Conservation (phyloP, 345 rosid genomes). For the Raphanus sativus region DNA sequence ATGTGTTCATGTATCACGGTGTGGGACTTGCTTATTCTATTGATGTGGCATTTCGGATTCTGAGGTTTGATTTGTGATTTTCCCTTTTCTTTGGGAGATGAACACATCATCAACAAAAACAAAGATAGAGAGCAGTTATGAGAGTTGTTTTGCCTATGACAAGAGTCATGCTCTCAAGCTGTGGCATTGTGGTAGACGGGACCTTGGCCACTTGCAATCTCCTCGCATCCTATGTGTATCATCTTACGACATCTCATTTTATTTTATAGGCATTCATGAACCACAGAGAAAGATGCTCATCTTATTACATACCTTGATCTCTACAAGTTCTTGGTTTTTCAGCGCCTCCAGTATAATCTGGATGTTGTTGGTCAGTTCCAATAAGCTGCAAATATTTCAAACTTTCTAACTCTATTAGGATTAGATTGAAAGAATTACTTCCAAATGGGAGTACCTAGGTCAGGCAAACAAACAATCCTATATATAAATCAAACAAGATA, state of each 20-base stretch:
- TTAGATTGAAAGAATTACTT: neutral
- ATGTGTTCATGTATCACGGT: neutral
- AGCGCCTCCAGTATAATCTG: neutral
- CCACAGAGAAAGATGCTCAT: neutral
- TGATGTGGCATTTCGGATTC: neutral
- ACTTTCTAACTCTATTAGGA: neutral
- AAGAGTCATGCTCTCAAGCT: neutral
- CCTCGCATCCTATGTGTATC: neutral
- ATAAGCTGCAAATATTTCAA: neutral
- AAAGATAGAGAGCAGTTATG: neutral
- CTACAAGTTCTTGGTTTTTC: neutral
- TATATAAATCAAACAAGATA: too few relatives aligned
- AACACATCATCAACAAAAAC: neutral
- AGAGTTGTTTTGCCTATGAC: neutral
- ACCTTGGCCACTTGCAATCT: neutral
- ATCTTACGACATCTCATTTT: neutral
- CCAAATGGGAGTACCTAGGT: neutral
- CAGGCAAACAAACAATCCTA: neutral
- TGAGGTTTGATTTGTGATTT: neutral
- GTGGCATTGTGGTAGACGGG: neutral
- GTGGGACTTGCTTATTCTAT: neutral
- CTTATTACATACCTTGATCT: neutral
- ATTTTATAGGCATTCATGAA: neutral
- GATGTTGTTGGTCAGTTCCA: neutral
- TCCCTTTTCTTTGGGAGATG: neutral